Evolutionary conservation across 192 early-diverging fungal species (phyloP), one percentile per base, ranked within the genome.

Genomic region (Obelidium mucronatum): DNA sequence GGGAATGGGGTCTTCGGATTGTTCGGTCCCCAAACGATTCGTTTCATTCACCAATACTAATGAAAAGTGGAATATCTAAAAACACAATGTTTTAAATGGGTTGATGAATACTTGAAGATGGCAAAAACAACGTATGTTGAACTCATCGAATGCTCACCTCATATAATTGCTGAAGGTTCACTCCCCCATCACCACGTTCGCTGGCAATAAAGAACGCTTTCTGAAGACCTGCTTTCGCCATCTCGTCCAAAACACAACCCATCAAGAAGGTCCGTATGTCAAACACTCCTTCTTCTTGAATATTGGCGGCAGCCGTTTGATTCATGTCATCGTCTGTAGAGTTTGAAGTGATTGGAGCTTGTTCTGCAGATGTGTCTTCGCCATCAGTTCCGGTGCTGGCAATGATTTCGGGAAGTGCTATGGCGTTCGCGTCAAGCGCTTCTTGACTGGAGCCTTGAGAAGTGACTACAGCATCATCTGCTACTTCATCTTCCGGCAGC

Each of bases 1-100:
- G 36, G 84, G 78, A 40, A 83, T 82, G 6, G 84, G 84, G 75
- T 86, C 84, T 36, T 86, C 78, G 31, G 51, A 73, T n/a, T 65
- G 68, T 26, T 74, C 74, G 24, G 31, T 53, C 28, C 51, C 66
- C 6, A 86, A 51, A 17, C 84, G 73, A 48, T 83, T 78, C n/a
- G 84, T 82, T 39, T 83, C 80, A 26, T 83, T 82, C 2, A 81
- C 67, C 3, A 83, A 36, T 2, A 71, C 56, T 2, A 83, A 30
- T 13, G 67, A 40, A 44, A 71, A 68, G 67, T 86, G 84, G 42
- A 81, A 76, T 19, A 84, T 59, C 81, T 83, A 31, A 15, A 51
- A 34, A 34, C 15, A 48, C 17, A 39, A 53, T n/a, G 33, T 67
- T 24, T 19, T 70, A 48, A 51, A 39, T 40, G 8, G 3, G n/a